Evolutionary conservation across 164 flowering plant species (phyloP).

Genomic region (Stephania japonica): DNA sequence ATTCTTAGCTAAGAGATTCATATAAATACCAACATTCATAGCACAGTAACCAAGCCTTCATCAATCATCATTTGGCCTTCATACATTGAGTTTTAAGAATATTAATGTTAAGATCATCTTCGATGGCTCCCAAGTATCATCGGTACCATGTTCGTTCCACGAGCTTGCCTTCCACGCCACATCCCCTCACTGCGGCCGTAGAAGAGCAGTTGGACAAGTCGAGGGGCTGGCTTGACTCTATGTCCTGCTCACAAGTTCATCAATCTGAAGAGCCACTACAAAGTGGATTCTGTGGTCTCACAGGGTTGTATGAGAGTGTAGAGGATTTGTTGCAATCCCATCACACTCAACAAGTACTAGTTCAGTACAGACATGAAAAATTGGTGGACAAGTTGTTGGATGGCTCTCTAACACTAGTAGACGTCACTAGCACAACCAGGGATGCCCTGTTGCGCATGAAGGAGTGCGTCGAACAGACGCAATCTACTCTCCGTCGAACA

Average conservation of each 20-base stretch:
- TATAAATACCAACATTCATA: neutral
- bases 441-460: constrained; percentile 15
- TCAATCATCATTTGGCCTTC: neutral
- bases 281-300: constrained; percentile 1
- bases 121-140: neutral
- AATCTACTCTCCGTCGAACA: constrained; percentile 13
- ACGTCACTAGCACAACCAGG: constrained; percentile 11
- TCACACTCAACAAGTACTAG: constrained; percentile 13
- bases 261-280: neutral
- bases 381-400: constrained; percentile 18
- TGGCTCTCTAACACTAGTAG: constrained; percentile 18
- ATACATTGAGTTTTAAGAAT: neutral
- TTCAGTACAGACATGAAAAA: constrained; percentile 4
- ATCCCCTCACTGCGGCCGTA: constrained; percentile 12
- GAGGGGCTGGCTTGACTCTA: constrained; percentile 1
- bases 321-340: constrained; percentile 15
- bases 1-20: neutral
- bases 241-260: neutral
- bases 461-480: constrained; percentile 10
- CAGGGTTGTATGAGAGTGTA: constrained; percentile 12
- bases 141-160: constrained; percentile 18
- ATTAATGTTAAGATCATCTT: neutral
- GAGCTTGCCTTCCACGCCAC: constrained; percentile 21
- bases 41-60: neutral
- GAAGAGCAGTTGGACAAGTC: constrained; percentile 13